A percentile compares a stretch with the other conserved stretches of the same genome.
Evolutionary conservation across 164 flowering plant species (phyloP).

Genomic region (Euptelea pleiosperma): DNA sequence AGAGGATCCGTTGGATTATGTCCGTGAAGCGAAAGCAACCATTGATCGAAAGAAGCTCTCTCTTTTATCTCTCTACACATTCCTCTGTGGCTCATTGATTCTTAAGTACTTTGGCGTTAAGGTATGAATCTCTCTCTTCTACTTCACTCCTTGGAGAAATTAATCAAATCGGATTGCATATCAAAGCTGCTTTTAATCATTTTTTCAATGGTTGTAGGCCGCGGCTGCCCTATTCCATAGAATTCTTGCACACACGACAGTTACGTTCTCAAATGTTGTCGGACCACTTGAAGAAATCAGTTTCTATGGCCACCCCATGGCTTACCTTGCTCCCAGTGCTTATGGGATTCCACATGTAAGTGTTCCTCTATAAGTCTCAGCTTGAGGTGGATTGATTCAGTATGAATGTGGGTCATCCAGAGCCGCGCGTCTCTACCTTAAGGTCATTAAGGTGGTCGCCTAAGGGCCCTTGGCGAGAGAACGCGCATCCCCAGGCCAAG

Average conservation of each 20-base stretch:
- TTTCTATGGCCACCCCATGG: conserved; percentile 53
- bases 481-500: too few relatives aligned
- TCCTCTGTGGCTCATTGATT: conserved; percentile 19
- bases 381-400: too few relatives aligned
- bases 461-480: too few relatives aligned
- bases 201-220: conserved; percentile 21
- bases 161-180: too few relatives aligned
- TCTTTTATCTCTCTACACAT: conserved; percentile 43
- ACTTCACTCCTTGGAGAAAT: too few relatives aligned
- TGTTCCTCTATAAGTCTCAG: too few relatives aligned
- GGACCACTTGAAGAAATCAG: conserved; percentile 63
- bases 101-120: conserved; percentile 48
- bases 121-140: conserved; percentile 29
- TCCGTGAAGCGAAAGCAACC: conserved; percentile 52
- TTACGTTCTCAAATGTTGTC: conserved; percentile 53
- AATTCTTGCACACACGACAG: conserved; percentile 34
- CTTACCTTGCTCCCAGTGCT: conserved; percentile 54
- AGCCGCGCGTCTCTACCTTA: too few relatives aligned
- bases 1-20: conserved; percentile 56
- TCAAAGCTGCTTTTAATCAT: too few relatives aligned
- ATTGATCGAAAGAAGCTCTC: conserved; percentile 67
- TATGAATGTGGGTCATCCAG: too few relatives aligned
- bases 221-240: conserved; percentile 31
- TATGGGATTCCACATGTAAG: conserved; percentile 58
- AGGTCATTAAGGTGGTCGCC: too few relatives aligned